These are phyloP conservation scores for Fagus crenata DNA, from an alignment of 306 rosid species.

Conservation along the genomic window DNA sequence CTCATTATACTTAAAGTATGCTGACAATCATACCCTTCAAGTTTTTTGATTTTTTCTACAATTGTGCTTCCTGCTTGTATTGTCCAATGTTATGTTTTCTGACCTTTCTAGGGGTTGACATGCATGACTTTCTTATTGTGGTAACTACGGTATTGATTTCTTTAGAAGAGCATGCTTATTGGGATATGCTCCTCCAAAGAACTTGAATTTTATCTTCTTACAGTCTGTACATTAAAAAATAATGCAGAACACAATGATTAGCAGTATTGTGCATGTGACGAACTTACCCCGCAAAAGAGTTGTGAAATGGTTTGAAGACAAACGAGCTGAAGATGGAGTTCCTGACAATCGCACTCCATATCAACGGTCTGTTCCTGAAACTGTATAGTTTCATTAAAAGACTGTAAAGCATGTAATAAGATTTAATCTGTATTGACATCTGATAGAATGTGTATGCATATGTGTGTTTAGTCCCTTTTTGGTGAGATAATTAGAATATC, in stretches of 20 bases:
- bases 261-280: conserved; percentile 78
- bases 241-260: conserved; percentile 76
- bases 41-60: too few relatives aligned
- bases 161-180: too few relatives aligned
- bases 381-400: conserved; percentile 23
- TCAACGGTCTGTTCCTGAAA: conserved; percentile 45
- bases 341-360: conserved; percentile 63
- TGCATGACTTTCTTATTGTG: too few relatives aligned
- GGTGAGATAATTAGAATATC: too few relatives aligned
- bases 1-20: too few relatives aligned
- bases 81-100: too few relatives aligned
- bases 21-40: too few relatives aligned
- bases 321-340: conserved; percentile 78
- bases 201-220: conserved; percentile 8
- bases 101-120: too few relatives aligned
- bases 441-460: neutral
- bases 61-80: too few relatives aligned
- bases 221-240: conserved; percentile 24
- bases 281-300: conserved; percentile 77
- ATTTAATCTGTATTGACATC: neutral
- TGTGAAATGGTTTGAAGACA: conserved; percentile 93
- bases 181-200: neutral
- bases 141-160: too few relatives aligned
- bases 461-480: too few relatives aligned
- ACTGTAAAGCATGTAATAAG: neutral